A percentile compares a stretch with the other conserved stretches of the same genome.
Evolutionary conservation across 228 moss, liverwort and hornwort species (phyloP).

Genomic region (Sphagnum fallax): DNA sequence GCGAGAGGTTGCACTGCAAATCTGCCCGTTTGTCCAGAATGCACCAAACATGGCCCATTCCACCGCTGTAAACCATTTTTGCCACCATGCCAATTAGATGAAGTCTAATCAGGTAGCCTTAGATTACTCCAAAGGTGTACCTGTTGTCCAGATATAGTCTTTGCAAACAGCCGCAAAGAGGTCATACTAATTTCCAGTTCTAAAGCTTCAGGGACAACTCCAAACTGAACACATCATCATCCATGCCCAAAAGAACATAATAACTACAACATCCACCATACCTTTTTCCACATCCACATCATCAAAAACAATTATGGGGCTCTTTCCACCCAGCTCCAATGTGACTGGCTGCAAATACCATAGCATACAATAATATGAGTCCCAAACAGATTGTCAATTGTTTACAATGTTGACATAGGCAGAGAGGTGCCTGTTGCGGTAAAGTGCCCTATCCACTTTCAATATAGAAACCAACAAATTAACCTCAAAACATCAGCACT

Average conservation of each 20-base stretch:
- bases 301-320: constrained; percentile 85
- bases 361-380: neutral
- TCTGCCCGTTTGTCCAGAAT: constrained; percentile 99
- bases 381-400: no score
- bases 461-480: no score
- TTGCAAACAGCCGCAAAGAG: no score
- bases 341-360: constrained; percentile 74
- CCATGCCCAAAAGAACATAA: no score
- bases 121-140: neutral
- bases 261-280: constrained; percentile 8
- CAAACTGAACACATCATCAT: no score
- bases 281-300: constrained; percentile 85
- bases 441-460: no score
- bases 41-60: constrained; percentile 99
- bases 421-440: no score
- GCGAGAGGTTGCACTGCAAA: constrained; percentile 97
- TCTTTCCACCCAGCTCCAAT: constrained; percentile 96
- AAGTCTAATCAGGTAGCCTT: neutral
- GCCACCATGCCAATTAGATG: neutral
- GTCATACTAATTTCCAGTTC: no score
- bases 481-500: no score
- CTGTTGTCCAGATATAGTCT: no score
- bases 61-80: constrained; percentile 52
- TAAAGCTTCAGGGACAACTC: neutral
- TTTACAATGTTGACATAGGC: no score